These are phyloP conservation scores for Pulveroboletus sp. DNA, from an alignment of 768 basidiomycete genomes.

Conservation along the genomic window DNA sequence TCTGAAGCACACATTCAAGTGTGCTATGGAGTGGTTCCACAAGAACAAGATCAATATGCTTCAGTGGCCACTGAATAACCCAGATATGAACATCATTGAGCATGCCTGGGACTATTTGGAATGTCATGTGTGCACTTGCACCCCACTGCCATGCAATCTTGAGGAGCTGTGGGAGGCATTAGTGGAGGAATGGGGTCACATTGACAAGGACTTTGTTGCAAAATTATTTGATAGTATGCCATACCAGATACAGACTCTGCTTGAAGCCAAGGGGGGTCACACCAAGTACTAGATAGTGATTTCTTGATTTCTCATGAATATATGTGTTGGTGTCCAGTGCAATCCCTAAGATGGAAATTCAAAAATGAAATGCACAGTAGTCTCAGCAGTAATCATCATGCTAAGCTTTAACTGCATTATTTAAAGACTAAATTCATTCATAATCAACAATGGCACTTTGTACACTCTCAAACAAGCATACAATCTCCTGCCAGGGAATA, in stretches of 20 bases:
- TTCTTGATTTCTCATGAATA: too few relatives aligned
- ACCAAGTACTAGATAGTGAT: constrained; percentile 10
- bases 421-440: too few relatives aligned
- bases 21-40: constrained; percentile 29
- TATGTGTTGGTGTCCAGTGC: too few relatives aligned
- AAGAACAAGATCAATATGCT: constrained; percentile 27
- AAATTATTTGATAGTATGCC: neutral
- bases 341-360: too few relatives aligned
- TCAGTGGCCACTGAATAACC: constrained; percentile 31
- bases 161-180: constrained; percentile 27
- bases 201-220: neutral
- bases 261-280: too few relatives aligned
- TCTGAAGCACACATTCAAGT: constrained; percentile 34
- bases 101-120: constrained; percentile 25
- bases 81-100: constrained; percentile 34
- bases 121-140: neutral
- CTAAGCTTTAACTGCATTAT: too few relatives aligned
- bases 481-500: too few relatives aligned
- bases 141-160: constrained; percentile 9
- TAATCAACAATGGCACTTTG: too few relatives aligned
- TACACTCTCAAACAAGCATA: too few relatives aligned
- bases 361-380: too few relatives aligned
- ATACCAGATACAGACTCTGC: constrained; percentile 16
- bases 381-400: too few relatives aligned
- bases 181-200: constrained; percentile 19